Evolutionary conservation across 2,329 filamentous ascomycete species (phyloP).

Genomic region (Fusarium verticillioides): DNA sequence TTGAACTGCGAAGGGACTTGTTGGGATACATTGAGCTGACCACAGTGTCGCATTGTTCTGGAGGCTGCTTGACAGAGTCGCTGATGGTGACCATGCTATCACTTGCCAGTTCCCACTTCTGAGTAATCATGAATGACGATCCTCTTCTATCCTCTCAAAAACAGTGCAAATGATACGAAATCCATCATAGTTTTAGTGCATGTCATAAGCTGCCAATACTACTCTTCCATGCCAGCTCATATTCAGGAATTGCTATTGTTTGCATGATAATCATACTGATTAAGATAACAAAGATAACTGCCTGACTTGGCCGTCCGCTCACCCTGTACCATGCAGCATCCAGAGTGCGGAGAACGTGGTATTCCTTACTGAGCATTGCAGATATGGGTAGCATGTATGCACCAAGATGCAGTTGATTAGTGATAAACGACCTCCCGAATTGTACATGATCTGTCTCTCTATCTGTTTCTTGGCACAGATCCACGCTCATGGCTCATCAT

Average conservation of each 20-base stretch:
- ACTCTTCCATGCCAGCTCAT: fast-evolving
- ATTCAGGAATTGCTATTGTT: fast-evolving
- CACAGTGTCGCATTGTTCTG: neutral
- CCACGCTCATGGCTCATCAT: no score
- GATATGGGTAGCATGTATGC: fast-evolving
- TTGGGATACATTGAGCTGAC: neutral
- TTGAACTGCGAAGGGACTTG: fast-evolving
- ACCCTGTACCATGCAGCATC: neutral
- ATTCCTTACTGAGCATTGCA: no score
- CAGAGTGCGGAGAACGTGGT: neutral
- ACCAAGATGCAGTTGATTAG: neutral
- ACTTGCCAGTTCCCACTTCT: no score
- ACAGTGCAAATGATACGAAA: fast-evolving
- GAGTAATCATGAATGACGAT: fast-evolving
- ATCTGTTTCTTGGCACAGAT: no score
- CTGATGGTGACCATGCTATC: neutral
- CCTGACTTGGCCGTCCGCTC: neutral
- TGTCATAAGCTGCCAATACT: fast-evolving
- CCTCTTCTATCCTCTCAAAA: fast-evolving
- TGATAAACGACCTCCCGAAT: neutral
- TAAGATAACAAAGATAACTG: neutral
- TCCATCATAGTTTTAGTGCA: fast-evolving
- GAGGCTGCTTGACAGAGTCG: fast-evolving
- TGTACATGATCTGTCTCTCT: neutral
- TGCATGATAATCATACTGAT: neutral